phyloP scores from a whole-genome alignment of 75 land plant species.

The Chamaecyparis obtusa region DNA sequence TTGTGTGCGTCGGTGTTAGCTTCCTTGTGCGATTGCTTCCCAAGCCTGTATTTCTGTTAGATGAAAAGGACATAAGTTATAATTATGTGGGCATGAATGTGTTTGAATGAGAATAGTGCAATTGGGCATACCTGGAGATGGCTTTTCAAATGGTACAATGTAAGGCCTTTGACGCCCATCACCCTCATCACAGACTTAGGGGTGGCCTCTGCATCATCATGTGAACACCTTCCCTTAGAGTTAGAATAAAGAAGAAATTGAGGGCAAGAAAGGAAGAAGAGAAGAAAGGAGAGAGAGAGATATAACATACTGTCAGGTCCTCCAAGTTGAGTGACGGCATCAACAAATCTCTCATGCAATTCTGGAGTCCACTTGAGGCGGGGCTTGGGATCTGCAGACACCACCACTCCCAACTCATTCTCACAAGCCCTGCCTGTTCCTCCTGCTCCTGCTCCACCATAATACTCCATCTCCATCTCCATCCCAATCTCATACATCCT shows the following conservation, averaged over 20 bases:
- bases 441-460: not conserved
- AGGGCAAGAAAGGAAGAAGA: not conserved
- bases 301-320: constrained; percentile 22
- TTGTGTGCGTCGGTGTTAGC: constrained; percentile 54
- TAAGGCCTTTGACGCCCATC: constrained; percentile 94
- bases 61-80: too few species aligned
- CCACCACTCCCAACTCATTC: constrained; percentile 13
- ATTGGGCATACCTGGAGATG: constrained; percentile 72
- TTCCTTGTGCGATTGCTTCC: constrained; percentile 78
- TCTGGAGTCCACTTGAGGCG: constrained; percentile 24
- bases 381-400: constrained; percentile 19
- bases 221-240: too few species aligned
- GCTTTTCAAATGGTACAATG: constrained; percentile 95
- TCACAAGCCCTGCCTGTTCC: not conserved
- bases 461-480: not conserved
- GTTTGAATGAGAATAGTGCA: not conserved
- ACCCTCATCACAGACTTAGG: constrained; percentile 97
- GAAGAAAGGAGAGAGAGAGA: too few species aligned
- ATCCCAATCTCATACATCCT: not conserved
- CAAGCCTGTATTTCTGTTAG: constrained; percentile 67
- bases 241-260: too few species aligned
- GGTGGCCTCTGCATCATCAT: constrained; percentile 73
- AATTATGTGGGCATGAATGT: not conserved
- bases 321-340: constrained; percentile 21
- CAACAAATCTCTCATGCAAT: constrained; percentile 19